phyloP scores from a whole-genome alignment of 2,329 filamentous ascomycete genomes.

The Xenosphaeropsis pyriputrescens region DNA sequence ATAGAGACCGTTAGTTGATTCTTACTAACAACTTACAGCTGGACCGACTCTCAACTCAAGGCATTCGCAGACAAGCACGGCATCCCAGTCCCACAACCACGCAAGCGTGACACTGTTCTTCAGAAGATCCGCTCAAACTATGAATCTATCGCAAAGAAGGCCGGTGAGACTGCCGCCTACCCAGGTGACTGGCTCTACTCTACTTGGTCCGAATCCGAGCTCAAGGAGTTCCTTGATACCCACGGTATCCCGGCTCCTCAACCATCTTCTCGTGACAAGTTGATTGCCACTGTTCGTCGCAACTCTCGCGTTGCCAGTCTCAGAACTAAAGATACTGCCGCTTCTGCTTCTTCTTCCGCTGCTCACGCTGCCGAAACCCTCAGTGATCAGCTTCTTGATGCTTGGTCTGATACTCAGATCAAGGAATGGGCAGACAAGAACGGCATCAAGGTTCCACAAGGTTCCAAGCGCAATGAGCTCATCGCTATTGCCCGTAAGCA shows the following conservation, averaged over 20 bases:
- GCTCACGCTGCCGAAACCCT: constrained; percentile 59
- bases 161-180: constrained; percentile 66
- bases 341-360: constrained; percentile 47
- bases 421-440: constrained; percentile 94
- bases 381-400: constrained; percentile 71
- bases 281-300: constrained; percentile 79
- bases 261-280: constrained; percentile 67
- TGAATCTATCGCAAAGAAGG: constrained; percentile 58
- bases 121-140: constrained; percentile 69
- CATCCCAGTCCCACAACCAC: constrained; percentile 75
- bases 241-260: constrained; percentile 79
- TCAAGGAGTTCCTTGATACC: constrained; percentile 87
- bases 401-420: constrained; percentile 79
- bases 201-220: constrained; percentile 77
- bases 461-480: constrained; percentile 79
- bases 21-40: constrained; percentile 38
- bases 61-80: constrained; percentile 78
- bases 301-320: constrained; percentile 72
- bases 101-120: constrained; percentile 69
- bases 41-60: constrained; percentile 89
- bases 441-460: constrained; percentile 77
- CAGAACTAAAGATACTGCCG: constrained; percentile 44
- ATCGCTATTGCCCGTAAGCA: constrained; percentile 82
- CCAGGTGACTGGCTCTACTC: constrained; percentile 92
- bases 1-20: constrained; percentile 1